These are phyloP conservation scores for Platanthera zijinensis DNA, from an alignment of 106 monocot genomes.

Conservation along the genomic window DNA sequence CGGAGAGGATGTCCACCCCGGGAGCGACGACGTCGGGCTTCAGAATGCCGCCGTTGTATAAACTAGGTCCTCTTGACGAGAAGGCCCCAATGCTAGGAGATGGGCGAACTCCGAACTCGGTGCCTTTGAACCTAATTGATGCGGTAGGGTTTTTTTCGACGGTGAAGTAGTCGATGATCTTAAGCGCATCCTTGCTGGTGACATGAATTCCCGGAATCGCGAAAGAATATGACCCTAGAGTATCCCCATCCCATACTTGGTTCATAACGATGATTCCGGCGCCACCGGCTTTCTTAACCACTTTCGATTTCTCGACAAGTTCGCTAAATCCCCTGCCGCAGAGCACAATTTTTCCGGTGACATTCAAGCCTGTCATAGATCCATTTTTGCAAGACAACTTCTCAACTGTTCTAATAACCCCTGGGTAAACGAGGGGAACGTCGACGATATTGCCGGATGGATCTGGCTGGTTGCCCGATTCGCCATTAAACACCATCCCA, in stretches of 20 bases:
- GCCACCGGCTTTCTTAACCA: slow-evolving; percentile 28
- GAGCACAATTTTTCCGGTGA: slow-evolving; percentile 27
- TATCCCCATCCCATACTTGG: neutral
- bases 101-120: neutral
- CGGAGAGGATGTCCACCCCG: slow-evolving; percentile 9
- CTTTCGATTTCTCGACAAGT: slow-evolving; percentile 7
- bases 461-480: slow-evolving; percentile 8
- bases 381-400: neutral
- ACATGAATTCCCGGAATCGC: slow-evolving; percentile 15
- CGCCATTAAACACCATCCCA: slow-evolving; percentile 8
- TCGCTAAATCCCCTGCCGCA: slow-evolving; percentile 1
- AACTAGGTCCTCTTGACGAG: slow-evolving; percentile 17
- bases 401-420: neutral
- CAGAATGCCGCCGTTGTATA: neutral
- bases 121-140: slow-evolving; percentile 7
- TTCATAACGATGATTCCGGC: slow-evolving; percentile 24
- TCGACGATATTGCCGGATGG: neutral
- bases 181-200: slow-evolving; percentile 6
- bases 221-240: neutral
- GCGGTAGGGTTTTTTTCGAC: neutral
- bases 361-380: slow-evolving; percentile 1
- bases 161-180: slow-evolving; percentile 6
- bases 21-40: slow-evolving; percentile 15
- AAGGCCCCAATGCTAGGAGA: slow-evolving; percentile 3
- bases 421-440: slow-evolving; percentile 6